Evolutionary conservation across 2,329 filamentous ascomycete species (phyloP), one percentile per base, ranked within the genome.

Genomic region (Monilinia polystroma): DNA sequence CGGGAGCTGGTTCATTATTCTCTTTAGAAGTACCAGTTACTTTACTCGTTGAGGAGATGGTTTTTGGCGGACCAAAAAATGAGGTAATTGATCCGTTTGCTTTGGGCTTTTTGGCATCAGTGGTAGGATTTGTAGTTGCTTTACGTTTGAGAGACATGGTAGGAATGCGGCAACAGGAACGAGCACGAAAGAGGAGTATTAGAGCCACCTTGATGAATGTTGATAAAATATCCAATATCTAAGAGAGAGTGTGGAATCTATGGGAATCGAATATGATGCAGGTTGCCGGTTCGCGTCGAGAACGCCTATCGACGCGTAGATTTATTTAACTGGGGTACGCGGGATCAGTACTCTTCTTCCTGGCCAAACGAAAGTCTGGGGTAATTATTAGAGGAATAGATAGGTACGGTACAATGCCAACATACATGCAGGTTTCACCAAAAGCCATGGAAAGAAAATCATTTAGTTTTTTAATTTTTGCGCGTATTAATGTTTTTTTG

Each of bases 31-130:
- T 75, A 29, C 75, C 75, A 14, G 76, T 72, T 20, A 80, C 73
- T 76, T 90, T 54, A 4, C 59, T 57, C 4, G 66, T 66, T 10
- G 70, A 68, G 8, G 66, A 59, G 8, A 67, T 66, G 4, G 68
- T 67, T 55, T 76, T 77, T 2, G 74, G 92, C 88, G 23, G 85
- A 18, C 87, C 85, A 75, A 99, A 98, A 83, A 98, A 98, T 20
- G 92, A 91, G 38, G 89, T 93, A 75, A 99, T 96, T 80, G 84
- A 93, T 69, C 83, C 87, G 75, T 95, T 90, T 64, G 85, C 81
- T 78, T 89, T 92, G 67, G 87, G 76, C 77, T 93, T 93, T 78
- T 93, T 93, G 56, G 82, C 75, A 54, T 89, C 86, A 0, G 77
- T 71, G 38, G 77, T 78, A 14, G 79, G 75, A 7, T 78, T 72